phyloP scores from a whole-genome alignment of 148 eudicot species.

The Persicaria maculosa region DNA sequence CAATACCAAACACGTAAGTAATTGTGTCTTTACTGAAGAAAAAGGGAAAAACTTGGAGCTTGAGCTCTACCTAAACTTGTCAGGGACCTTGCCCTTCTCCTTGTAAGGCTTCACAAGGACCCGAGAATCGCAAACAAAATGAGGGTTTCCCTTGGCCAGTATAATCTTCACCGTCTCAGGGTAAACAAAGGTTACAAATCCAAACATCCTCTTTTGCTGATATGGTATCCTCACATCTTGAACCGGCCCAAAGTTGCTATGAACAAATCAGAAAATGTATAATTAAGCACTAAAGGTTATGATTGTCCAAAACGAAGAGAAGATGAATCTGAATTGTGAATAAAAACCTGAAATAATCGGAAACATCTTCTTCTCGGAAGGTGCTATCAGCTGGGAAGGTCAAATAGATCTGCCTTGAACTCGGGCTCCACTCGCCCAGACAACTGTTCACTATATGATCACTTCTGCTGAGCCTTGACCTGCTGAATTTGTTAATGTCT shows the following conservation, averaged over 20 bases:
- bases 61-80: constrained; percentile 43
- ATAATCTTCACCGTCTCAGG: constrained; percentile 84
- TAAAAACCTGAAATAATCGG: constrained; percentile 71
- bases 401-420: constrained; percentile 89
- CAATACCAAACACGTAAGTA: not conserved
- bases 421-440: constrained; percentile 43
- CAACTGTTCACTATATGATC: constrained; percentile 2
- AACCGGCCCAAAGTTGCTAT: constrained; percentile 78
- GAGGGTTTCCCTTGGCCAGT: constrained; percentile 89
- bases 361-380: constrained; percentile 85
- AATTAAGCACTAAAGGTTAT: not conserved
- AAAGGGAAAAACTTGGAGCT: not conserved
- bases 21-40: not conserved
- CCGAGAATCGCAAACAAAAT: constrained; percentile 85
- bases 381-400: constrained; percentile 93
- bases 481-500: constrained; percentile 12
- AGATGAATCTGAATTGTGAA: not conserved
- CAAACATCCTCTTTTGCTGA: constrained; percentile 93
- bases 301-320: not conserved
- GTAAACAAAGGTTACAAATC: constrained; percentile 77
- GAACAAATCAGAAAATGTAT: constrained; percentile 10
- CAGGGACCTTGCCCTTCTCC: constrained; percentile 82
- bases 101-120: constrained; percentile 96
- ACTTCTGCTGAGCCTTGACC: constrained; percentile 8
- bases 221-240: constrained; percentile 96